Conservation (phyloP, 768 basidiomycete genomes). For the Sarcodon sp. region DNA sequence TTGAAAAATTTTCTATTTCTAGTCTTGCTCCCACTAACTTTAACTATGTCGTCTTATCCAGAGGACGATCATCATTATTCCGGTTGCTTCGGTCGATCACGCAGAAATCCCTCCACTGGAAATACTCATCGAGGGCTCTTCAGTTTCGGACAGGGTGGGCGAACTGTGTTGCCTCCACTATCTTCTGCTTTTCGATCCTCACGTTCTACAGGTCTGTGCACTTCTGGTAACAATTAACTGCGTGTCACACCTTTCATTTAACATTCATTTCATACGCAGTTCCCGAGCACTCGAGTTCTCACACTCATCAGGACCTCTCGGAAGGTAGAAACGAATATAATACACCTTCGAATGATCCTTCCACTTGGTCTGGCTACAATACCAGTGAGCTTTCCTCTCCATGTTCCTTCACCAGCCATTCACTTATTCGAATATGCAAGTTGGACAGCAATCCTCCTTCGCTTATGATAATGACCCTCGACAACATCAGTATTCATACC, state of each 20-base stretch:
- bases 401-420: background rate
- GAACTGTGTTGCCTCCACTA: slow-evolving; percentile 80
- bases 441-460: background rate
- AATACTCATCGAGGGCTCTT: slow-evolving; percentile 49
- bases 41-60: slow-evolving; percentile 57
- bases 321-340: slow-evolving; percentile 47
- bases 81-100: slow-evolving; percentile 40
- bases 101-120: slow-evolving; percentile 53
- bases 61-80: slow-evolving; percentile 52
- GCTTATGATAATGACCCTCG: background rate
- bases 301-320: slow-evolving; percentile 49
- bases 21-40: slow-evolving; percentile 24
- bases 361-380: slow-evolving; percentile 14
- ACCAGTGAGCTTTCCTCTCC: slow-evolving; percentile 9
- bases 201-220: slow-evolving; percentile 82
- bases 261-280: slow-evolving; percentile 28
- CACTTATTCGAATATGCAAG: background rate
- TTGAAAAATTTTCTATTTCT: slow-evolving; percentile 10
- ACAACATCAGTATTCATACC: slow-evolving; percentile 3
- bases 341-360: slow-evolving; percentile 14
- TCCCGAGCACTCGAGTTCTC: slow-evolving; percentile 33
- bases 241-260: background rate
- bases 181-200: slow-evolving; percentile 77
- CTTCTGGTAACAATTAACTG: slow-evolving; percentile 7
- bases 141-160: slow-evolving; percentile 77